Conservation (phyloP, 768 basidiomycete genomes). For the Tulasnella sp. region DNA sequence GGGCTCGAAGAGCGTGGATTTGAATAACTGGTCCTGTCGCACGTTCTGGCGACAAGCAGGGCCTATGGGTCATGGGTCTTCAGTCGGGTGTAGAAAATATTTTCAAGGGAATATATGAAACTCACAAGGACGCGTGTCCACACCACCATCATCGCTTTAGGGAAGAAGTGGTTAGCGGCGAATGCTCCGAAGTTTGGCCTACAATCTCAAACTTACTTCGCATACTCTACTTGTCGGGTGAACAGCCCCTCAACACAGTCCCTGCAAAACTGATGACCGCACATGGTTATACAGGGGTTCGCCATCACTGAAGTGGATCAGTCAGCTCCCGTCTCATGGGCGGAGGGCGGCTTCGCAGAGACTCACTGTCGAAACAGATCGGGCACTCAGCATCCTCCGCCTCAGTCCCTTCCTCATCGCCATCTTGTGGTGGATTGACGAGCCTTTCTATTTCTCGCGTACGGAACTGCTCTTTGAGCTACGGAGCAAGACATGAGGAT, state of each 20-base stretch:
- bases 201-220: neutral
- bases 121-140: constrained; percentile 5
- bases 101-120: too few species aligned
- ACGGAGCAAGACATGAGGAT: neutral
- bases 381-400: constrained; percentile 21
- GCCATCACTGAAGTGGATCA: too few species aligned
- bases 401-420: constrained; percentile 28
- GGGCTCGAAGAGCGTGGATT: constrained; percentile 13
- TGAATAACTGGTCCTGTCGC: constrained; percentile 5
- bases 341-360: too few species aligned
- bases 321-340: too few species aligned
- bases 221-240: constrained; percentile 7
- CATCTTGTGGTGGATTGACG: neutral
- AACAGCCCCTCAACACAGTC: constrained; percentile 14
- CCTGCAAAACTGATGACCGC: constrained; percentile 26
- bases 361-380: constrained; percentile 24
- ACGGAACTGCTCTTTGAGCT: constrained; percentile 2
- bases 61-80: neutral
- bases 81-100: too few species aligned
- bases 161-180: neutral
- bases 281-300: constrained; percentile 23
- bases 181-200: neutral
- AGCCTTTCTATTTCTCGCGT: neutral
- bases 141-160: constrained; percentile 8
- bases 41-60: constrained; percentile 19